phyloP scores from a whole-genome alignment of 2,329 filamentous ascomycete genomes.

The Penicillium psychrosexuale region DNA sequence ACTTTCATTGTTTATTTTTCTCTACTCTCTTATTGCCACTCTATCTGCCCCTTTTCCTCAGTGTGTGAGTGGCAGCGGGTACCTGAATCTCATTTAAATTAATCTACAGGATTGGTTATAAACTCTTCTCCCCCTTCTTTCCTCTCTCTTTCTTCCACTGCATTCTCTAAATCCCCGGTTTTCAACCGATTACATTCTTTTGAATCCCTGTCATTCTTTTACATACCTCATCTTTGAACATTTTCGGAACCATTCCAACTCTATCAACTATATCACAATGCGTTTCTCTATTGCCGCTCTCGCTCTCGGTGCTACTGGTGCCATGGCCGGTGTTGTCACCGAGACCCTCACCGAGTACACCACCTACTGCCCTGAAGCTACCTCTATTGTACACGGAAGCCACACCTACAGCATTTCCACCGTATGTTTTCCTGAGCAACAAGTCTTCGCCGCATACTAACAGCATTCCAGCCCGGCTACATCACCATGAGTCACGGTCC shows the following conservation, averaged over 20 bases:
- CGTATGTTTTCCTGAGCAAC: slow-evolving; percentile 39
- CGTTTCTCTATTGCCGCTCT: slow-evolving; percentile 48
- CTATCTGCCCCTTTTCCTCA: slow-evolving; percentile 4
- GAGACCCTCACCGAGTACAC: slow-evolving; percentile 64
- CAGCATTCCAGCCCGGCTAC: slow-evolving; percentile 55
- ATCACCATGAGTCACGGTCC: slow-evolving; percentile 70
- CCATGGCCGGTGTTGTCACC: slow-evolving; percentile 50
- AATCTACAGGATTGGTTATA: slow-evolving; percentile 14
- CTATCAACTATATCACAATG: slow-evolving; percentile 42
- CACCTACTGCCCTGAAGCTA: slow-evolving; percentile 70
- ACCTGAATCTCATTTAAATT: slow-evolving; percentile 18
- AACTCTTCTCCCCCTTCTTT: slow-evolving; percentile 6
- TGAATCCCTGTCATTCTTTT: slow-evolving; percentile 10
- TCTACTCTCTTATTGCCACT: slow-evolving; percentile 1
- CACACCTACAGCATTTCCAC: slow-evolving; percentile 68
- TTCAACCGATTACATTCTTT: slow-evolving; percentile 27
- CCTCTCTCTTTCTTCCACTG: slow-evolving; percentile 14
- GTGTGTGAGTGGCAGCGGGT: slow-evolving; percentile 19
- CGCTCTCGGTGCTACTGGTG: slow-evolving; percentile 41
- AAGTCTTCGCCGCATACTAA: not conserved
- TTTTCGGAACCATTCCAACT: slow-evolving; percentile 11
- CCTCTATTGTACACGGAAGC: slow-evolving; percentile 60
- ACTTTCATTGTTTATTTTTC: not conserved
- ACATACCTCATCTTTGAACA: slow-evolving; percentile 4
- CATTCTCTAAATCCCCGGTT: slow-evolving; percentile 19